Evolutionary conservation across 441 rosid species (phyloP).

Genomic region (Syzygium syzygioides): DNA sequence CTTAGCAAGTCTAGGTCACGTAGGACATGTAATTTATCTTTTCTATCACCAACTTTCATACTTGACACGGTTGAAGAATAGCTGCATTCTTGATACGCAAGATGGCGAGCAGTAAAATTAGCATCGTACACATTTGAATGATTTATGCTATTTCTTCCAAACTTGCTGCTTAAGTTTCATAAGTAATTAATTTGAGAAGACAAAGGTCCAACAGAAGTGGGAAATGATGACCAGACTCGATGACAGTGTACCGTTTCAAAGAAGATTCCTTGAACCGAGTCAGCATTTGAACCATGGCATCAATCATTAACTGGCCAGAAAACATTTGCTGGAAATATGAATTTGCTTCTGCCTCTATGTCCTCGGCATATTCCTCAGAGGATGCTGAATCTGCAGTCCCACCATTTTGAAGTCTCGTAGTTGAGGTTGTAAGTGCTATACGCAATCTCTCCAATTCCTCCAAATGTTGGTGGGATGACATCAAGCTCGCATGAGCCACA

Average conservation of each 20-base stretch:
- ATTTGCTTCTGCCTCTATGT: constrained; percentile 91
- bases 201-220: background rate
- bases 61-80: background rate
- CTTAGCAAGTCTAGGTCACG: background rate
- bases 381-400: constrained; percentile 62
- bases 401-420: constrained; percentile 68
- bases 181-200: background rate
- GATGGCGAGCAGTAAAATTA: background rate
- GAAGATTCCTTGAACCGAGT: constrained; percentile 86
- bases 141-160: background rate
- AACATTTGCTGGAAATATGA: constrained; percentile 96
- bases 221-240: background rate
- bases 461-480: constrained; percentile 47
- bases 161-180: background rate
- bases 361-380: constrained; percentile 73
- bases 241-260: constrained; percentile 46
- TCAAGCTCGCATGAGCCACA: constrained; percentile 45
- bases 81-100: background rate
- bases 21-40: background rate
- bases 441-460: constrained; percentile 79
- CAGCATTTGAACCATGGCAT: constrained; percentile 97
- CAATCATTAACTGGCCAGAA: constrained; percentile 77
- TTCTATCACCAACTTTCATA: background rate
- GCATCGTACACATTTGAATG: background rate
- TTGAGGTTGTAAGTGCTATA: constrained; percentile 42